Conservation (phyloP, 2,329 filamentous ascomycete genomes). For the Simplicillium sp. region DNA sequence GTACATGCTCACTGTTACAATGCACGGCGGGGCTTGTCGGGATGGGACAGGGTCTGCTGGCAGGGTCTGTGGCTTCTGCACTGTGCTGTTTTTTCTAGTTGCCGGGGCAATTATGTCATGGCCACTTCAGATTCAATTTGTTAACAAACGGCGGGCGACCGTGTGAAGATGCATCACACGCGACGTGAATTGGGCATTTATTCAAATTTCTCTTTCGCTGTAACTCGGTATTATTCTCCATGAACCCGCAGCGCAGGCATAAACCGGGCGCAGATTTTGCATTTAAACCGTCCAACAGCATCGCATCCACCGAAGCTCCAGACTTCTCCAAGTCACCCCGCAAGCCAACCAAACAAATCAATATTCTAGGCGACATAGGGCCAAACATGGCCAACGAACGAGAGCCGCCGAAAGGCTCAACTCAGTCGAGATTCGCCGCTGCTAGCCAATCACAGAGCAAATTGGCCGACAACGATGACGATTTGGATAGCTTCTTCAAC, state of each 20-base stretch:
- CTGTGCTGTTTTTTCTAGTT: slow-evolving; percentile 9
- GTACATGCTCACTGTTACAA: too few species aligned
- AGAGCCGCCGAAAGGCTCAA: slow-evolving; percentile 33
- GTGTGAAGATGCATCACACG: slow-evolving; percentile 6
- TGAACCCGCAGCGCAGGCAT: slow-evolving; percentile 9
- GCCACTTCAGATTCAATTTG: slow-evolving; percentile 9
- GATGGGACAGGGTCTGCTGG: too few species aligned
- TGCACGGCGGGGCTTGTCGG: too few species aligned
- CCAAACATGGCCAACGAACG: slow-evolving; percentile 36
- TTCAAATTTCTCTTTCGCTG: too few species aligned
- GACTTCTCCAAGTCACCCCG: slow-evolving; percentile 8
- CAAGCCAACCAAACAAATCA: slow-evolving; percentile 4
- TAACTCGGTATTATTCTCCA: not conserved
- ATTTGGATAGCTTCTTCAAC: slow-evolving; percentile 20
- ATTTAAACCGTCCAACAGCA: slow-evolving; percentile 20
- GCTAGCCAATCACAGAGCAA: slow-evolving; percentile 17
- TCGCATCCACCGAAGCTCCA: slow-evolving; percentile 14
- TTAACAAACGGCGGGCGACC: slow-evolving; percentile 6
- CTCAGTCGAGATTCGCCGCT: slow-evolving; percentile 22
- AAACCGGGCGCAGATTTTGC: slow-evolving; percentile 21
- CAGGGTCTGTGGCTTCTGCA: too few species aligned
- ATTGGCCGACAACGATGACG: slow-evolving; percentile 18
- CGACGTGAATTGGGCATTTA: not conserved
- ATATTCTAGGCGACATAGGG: slow-evolving; percentile 10
- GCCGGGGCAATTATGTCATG: slow-evolving; percentile 20